A percentile compares a stretch with the other conserved stretches of the same genome.
These are phyloP conservation scores for Capronia coronata DNA, from an alignment of 2,329 filamentous ascomycete species.

Conservation along the genomic window DNA sequence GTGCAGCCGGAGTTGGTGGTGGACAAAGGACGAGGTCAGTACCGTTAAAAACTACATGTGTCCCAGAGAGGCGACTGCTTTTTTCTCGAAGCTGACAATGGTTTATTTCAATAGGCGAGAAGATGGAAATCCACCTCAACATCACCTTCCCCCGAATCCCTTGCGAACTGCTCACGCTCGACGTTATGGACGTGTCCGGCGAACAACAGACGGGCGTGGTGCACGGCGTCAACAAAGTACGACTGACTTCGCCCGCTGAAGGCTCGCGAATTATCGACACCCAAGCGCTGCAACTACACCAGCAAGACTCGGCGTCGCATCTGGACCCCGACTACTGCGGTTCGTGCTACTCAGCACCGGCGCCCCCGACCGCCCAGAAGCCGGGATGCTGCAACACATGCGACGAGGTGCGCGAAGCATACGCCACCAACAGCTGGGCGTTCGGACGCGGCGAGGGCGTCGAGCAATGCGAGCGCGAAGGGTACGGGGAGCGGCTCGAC, in stretches of 20 bases:
- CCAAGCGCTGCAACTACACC: slow-evolving; percentile 62
- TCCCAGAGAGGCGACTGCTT: background rate
- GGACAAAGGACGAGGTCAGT: slow-evolving; percentile 83
- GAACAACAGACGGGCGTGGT: slow-evolving; percentile 93
- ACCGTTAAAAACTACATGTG: too few species aligned
- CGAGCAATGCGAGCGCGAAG: slow-evolving; percentile 90
- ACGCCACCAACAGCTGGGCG: slow-evolving; percentile 82
- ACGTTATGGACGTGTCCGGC: slow-evolving; percentile 98
- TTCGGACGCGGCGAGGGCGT: slow-evolving; percentile 89
- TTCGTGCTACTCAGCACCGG: slow-evolving; percentile 76
- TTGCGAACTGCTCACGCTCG: slow-evolving; percentile 90
- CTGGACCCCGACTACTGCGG: slow-evolving; percentile 91
- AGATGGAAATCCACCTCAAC: slow-evolving; percentile 99
- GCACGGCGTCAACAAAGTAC: slow-evolving; percentile 87
- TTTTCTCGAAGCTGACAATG: background rate
- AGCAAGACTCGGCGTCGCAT: slow-evolving; percentile 65
- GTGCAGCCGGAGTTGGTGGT: slow-evolving; percentile 91
- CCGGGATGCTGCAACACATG: slow-evolving; percentile 94
- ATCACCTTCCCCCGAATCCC: slow-evolving; percentile 90
- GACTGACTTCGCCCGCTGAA: slow-evolving; percentile 64
- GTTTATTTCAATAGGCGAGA: slow-evolving; percentile 62
- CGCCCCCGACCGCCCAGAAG: slow-evolving; percentile 67
- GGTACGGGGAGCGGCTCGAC: slow-evolving; percentile 83
- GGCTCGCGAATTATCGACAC: slow-evolving; percentile 70
- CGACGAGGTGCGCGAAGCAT: slow-evolving; percentile 92